Evolutionary conservation across 2,329 filamentous ascomycete species (phyloP).

Genomic region (Aspergillus japonicus): DNA sequence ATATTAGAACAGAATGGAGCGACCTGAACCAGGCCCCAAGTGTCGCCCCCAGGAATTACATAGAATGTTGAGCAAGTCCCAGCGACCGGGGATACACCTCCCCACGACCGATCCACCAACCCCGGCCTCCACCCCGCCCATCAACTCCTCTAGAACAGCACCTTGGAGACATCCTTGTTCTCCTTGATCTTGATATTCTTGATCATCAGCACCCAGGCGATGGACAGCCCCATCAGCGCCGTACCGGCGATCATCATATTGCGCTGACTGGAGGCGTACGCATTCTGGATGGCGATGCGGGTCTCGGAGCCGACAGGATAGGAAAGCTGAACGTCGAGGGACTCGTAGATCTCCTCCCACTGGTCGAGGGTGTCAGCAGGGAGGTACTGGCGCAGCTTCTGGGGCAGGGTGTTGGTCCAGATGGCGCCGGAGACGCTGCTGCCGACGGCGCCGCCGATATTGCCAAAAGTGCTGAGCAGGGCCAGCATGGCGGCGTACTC

Average conservation of each 20-base stretch:
- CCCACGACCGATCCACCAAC: background rate
- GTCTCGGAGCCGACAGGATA: constrained; percentile 41
- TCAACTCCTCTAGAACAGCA: background rate
- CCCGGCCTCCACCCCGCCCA: background rate
- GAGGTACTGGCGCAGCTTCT: constrained; percentile 42
- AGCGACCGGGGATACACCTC: background rate
- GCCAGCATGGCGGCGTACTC: constrained; percentile 54
- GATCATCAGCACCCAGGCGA: constrained; percentile 12
- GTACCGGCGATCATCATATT: constrained; percentile 37
- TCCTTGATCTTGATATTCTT: constrained; percentile 16
- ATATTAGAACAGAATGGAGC: too few species aligned
- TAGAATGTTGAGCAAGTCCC: too few species aligned
- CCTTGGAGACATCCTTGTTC: background rate
- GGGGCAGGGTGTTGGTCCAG: constrained; percentile 34
- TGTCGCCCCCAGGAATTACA: too few species aligned
- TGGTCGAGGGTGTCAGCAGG: constrained; percentile 17
- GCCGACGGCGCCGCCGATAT: constrained; percentile 36
- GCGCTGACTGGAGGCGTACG: constrained; percentile 48
- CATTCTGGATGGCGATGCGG: constrained; percentile 42
- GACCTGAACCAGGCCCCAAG: too few species aligned
- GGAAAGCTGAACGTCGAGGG: constrained; percentile 15
- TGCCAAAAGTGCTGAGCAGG: constrained; percentile 36
- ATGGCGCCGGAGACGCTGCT: constrained; percentile 31
- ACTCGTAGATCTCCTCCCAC: constrained; percentile 15
- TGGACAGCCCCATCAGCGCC: constrained; percentile 10